Evolutionary conservation across 148 eudicot species (phyloP).

Genomic region (Camellia sinensis): DNA sequence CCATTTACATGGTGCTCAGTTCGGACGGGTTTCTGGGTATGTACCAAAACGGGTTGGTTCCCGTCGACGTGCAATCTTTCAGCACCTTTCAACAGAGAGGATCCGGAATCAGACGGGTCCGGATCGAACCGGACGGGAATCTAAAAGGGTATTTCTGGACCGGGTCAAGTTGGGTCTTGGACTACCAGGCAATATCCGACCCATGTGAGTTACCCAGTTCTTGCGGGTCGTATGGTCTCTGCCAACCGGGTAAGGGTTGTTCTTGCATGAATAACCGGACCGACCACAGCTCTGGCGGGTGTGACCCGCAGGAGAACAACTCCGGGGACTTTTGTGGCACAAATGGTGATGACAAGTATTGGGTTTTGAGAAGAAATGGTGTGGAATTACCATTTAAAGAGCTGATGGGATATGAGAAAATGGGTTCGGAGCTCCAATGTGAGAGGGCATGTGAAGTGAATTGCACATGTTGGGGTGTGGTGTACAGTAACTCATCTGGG

Average conservation of each 20-base stretch:
- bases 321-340: conserved; percentile 44
- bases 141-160: conserved; percentile 85
- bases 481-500: conserved; percentile 74
- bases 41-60: conserved; percentile 68
- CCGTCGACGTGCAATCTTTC: conserved; percentile 69
- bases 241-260: conserved; percentile 58
- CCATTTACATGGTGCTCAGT: conserved; percentile 46
- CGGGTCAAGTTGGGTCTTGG: conserved; percentile 64
- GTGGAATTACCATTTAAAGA: conserved; percentile 71
- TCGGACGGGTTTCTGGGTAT: conserved; percentile 81
- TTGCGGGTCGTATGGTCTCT: conserved; percentile 79
- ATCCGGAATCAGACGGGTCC: conserved; percentile 53
- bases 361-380: conserved; percentile 39
- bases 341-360: conserved; percentile 5
- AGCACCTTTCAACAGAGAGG: conserved; percentile 55
- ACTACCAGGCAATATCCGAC: conserved; percentile 70
- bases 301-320: conserved; percentile 26
- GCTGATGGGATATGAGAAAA: conserved; percentile 42
- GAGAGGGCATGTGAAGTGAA: conserved; percentile 55
- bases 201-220: conserved; percentile 70
- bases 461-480: conserved; percentile 88
- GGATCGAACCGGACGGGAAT: conserved; percentile 74
- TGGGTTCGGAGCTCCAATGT: conserved; percentile 48
- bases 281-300: conserved; percentile 32
- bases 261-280: conserved; percentile 62